Conservation (phyloP, 2,329 filamentous ascomycete species). For the Cercospora brassicicola region DNA sequence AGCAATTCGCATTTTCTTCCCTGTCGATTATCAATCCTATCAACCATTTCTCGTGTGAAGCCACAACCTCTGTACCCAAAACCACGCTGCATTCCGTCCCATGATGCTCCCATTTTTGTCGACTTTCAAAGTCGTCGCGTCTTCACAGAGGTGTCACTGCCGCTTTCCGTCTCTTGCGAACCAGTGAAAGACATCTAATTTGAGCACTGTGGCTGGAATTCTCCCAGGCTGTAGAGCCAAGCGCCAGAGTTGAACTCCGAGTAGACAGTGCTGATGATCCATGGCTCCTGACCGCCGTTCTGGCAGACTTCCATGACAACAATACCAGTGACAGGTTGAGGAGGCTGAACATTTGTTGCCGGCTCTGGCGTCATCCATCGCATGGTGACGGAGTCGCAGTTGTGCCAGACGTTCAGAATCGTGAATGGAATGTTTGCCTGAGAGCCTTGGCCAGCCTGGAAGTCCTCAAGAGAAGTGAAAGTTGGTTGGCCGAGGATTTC, state of each 20-base stretch:
- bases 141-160: neutral
- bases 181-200: neutral
- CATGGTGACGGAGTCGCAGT: constrained; percentile 36
- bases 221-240: constrained; percentile 33
- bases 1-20: neutral
- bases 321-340: constrained; percentile 33
- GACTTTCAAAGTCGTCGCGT: neutral
- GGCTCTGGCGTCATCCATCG: constrained; percentile 32
- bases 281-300: constrained; percentile 27
- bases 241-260: constrained; percentile 38
- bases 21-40: neutral
- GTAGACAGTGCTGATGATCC: constrained; percentile 35
- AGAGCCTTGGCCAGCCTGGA: constrained; percentile 34
- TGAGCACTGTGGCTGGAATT: constrained; percentile 24
- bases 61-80: neutral
- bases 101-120: neutral
- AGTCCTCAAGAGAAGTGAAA: constrained; percentile 32
- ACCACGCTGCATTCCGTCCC: neutral
- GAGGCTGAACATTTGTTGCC: constrained; percentile 19
- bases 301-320: constrained; percentile 32
- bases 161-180: neutral
- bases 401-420: constrained; percentile 38
- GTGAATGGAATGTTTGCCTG: constrained; percentile 37
- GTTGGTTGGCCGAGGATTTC: constrained; percentile 30
- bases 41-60: neutral